Evolutionary conservation across 441 rosid genomes (phyloP), one percentile per base, ranked within the genome.

Genomic region (Viola pubescens): DNA sequence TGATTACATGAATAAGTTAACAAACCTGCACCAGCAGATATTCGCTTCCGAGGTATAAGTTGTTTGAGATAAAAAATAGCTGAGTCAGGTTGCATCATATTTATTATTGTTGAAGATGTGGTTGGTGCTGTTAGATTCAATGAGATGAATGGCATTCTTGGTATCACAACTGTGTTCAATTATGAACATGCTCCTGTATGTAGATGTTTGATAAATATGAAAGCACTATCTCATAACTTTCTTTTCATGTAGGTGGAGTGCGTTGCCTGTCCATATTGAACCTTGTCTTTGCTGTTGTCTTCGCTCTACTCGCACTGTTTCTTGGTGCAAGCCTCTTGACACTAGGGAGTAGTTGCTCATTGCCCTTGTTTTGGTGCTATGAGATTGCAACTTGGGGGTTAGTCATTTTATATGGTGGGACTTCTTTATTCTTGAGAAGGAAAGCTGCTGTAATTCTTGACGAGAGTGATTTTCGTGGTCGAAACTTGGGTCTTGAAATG

Each of bases 291-390:
- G 96, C 95, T 7, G 42, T 82, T 62, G 72, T 81, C 68, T 91
- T 81, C 40, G 81, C 92, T 57, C 82, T 91, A 59, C 89, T 91
- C 7, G 98, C 96, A 5, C 59, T 88, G 52, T 81, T 88, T 64
- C 90, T 88, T 43, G 96, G 98, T 61, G 81, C 96, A 60, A 91
- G 88, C 80, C 92, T 91, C 69, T 78, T 91, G 59, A 82, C 92
- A 6, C 63, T 86, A 54, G 96, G 95, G 58, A 91, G 90, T 67
- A 86, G 86, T 69, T 91, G 96, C 65, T 86, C 92, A 2, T 51
- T 78, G 63, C 89, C 96, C 52, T 70, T 91, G 72, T 91, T 88
- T 75, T 91, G 98, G 96, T 91, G 95, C 81, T 86, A 91, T 56
- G 96, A 88, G 80, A 76, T 88, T 56, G 78, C 88, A 37, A 75